phyloP scores from a whole-genome alignment of 148 eudicot species.

The Dysphania ambrosioides region DNA sequence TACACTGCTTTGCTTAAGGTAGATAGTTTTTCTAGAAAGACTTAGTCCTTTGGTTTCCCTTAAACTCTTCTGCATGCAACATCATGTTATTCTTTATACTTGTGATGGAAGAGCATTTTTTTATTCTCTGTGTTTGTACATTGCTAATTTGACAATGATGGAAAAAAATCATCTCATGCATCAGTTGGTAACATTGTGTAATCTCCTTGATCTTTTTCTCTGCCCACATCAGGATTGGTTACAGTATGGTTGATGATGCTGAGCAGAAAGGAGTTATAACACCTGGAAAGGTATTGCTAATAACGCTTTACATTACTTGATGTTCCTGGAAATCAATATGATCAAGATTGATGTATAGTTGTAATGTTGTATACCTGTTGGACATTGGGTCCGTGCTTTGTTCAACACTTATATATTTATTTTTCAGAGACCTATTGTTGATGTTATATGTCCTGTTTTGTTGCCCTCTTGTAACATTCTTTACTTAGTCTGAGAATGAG shows the following conservation, averaged over 20 bases:
- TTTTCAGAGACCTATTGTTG: background rate
- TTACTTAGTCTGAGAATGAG: background rate
- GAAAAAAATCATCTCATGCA: background rate
- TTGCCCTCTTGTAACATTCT: background rate
- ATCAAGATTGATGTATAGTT: slow-evolving; percentile 1
- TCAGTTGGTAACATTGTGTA: background rate
- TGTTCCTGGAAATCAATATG: slow-evolving; percentile 8
- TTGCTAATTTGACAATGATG: background rate
- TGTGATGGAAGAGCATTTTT: background rate
- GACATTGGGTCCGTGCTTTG: background rate
- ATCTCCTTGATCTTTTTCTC: slow-evolving; percentile 17
- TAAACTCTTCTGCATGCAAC: background rate
- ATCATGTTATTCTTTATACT: background rate
- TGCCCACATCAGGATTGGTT: slow-evolving; percentile 82
- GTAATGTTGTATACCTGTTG: too few relatives aligned
- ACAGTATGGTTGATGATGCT: slow-evolving; percentile 91
- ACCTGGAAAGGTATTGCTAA: slow-evolving; percentile 71
- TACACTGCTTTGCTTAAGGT: background rate
- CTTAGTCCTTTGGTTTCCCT: background rate
- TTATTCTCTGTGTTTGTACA: background rate
- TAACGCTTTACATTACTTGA: background rate
- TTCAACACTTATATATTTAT: background rate
- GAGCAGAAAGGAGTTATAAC: slow-evolving; percentile 79
- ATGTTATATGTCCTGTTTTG: background rate
- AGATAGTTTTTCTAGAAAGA: too few relatives aligned